These are phyloP conservation scores for Phlyctochytrium bullatum DNA, from an alignment of 192 early-diverging fungal species.

Conservation along the genomic window DNA sequence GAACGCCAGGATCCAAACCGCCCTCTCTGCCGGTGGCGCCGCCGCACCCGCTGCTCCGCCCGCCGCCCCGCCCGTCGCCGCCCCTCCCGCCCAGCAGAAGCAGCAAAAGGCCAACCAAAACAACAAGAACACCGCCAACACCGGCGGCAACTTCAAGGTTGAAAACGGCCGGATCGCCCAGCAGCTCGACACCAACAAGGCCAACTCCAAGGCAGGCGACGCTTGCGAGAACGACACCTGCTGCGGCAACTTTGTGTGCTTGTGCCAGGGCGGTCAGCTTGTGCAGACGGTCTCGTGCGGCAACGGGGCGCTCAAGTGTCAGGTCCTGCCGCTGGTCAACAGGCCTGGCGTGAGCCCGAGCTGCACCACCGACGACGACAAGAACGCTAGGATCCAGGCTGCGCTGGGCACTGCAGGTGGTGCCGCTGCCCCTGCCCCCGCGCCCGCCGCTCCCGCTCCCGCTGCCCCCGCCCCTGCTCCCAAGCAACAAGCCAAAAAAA, in stretches of 20 bases:
- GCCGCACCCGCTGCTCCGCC: not conserved
- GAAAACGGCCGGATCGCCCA: not conserved
- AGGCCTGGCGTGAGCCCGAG: not conserved
- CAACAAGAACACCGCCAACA: no score
- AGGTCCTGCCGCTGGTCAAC: not conserved
- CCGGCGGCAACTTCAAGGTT: not conserved
- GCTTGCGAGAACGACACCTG: not conserved
- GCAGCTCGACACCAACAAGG: not conserved
- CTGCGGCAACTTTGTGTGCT: not conserved
- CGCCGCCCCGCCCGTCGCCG: slow-evolving; percentile 1
- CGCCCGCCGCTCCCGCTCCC: no score
- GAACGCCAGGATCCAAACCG: slow-evolving; percentile 15
- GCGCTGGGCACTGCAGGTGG: not conserved
- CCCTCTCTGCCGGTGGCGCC: not conserved
- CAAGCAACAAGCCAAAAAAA: not conserved
- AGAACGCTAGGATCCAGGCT: not conserved
- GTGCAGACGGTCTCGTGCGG: not conserved
- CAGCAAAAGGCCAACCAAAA: no score
- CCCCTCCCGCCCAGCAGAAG: not conserved
- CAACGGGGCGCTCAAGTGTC: not conserved
- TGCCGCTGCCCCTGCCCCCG: no score
- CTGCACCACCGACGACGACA: not conserved
- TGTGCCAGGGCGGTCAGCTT: not conserved
- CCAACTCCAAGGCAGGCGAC: not conserved
- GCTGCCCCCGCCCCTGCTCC: not conserved